Percentiles rank a stretch among this genome's conserved stretches.
phyloP scores from a whole-genome alignment of 2,329 filamentous ascomycete species.

The Nemania abortiva region DNA sequence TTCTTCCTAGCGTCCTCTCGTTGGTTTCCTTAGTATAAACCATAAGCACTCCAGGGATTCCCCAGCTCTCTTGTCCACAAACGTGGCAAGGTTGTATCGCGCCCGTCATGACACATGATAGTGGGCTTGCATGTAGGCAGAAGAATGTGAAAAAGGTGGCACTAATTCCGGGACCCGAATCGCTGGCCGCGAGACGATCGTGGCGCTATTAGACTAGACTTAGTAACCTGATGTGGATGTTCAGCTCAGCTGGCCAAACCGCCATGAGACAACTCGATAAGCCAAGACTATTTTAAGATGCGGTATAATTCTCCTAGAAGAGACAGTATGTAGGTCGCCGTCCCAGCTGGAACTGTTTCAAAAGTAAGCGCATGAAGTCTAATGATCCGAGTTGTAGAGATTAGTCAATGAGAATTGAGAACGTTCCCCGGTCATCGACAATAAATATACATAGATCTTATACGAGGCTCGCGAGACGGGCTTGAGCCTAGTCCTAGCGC shows the following conservation, averaged over 20 bases:
- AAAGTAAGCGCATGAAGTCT: not conserved
- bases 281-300: conserved; percentile 1
- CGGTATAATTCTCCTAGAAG: not conserved
- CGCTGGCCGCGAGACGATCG: conserved; percentile 14
- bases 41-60: not conserved
- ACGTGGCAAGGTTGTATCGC: conserved; percentile 11
- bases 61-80: not conserved
- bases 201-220: not conserved
- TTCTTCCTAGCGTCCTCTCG: not conserved
- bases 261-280: conserved; percentile 3
- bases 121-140: not conserved
- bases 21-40: not conserved
- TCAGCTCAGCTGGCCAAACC: conserved; percentile 30
- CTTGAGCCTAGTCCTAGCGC: not conserved
- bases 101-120: conserved; percentile 5
- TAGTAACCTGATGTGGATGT: conserved; percentile 2
- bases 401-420: not conserved
- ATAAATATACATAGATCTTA: not conserved
- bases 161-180: conserved; percentile 15
- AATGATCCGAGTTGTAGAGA: not conserved
- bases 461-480: not conserved
- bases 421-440: not conserved
- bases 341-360: not conserved
- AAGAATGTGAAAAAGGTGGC: not conserved
- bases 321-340: not conserved